Percentiles rank a stretch among this genome's conserved stretches.
Evolutionary conservation across 1,284 basidiomycete genomes (phyloP).

Genomic region (Ustilago trichophora): DNA sequence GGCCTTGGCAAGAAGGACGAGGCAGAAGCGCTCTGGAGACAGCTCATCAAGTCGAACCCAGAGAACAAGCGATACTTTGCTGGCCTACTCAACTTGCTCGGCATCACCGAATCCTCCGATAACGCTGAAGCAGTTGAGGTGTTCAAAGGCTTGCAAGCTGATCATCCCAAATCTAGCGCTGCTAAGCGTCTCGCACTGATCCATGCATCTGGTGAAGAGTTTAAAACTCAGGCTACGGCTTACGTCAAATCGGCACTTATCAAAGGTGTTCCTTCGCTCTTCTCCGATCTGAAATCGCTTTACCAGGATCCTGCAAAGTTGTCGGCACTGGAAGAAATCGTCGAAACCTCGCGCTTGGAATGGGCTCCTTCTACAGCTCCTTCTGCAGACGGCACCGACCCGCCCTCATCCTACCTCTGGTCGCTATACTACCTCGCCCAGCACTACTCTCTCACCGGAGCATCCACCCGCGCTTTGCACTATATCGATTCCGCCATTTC

Average conservation of each 20-base stretch:
- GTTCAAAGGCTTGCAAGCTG: slow-evolving; percentile 38
- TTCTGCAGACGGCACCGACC: slow-evolving; percentile 66
- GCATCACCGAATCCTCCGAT: slow-evolving; percentile 69
- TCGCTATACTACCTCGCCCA: slow-evolving; percentile 93
- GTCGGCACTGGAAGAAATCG: slow-evolving; percentile 76
- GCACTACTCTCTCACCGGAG: slow-evolving; percentile 76
- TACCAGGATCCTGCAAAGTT: slow-evolving; percentile 77
- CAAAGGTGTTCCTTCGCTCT: slow-evolving; percentile 92
- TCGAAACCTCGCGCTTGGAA: slow-evolving; percentile 61
- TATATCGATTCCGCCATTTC: slow-evolving; percentile 76
- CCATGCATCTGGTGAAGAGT: slow-evolving; percentile 70
- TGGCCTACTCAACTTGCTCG: slow-evolving; percentile 76
- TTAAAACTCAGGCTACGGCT: slow-evolving; percentile 74
- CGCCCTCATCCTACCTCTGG: slow-evolving; percentile 92
- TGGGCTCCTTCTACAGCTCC: slow-evolving; percentile 42
- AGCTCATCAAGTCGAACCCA: slow-evolving; percentile 83
- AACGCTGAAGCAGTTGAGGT: slow-evolving; percentile 29
- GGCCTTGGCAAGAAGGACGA: slow-evolving; percentile 74
- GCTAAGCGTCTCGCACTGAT: slow-evolving; percentile 55
- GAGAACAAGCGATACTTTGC: slow-evolving; percentile 84
- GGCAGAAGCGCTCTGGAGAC: slow-evolving; percentile 80
- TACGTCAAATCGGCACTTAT: slow-evolving; percentile 80
- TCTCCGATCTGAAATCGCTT: slow-evolving; percentile 88
- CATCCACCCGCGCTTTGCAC: slow-evolving; percentile 72
- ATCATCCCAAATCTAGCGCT: slow-evolving; percentile 53